Evolutionary conservation across 208 protist genomes (phyloP).

Genomic region (Acanthamoeba sp.): DNA sequence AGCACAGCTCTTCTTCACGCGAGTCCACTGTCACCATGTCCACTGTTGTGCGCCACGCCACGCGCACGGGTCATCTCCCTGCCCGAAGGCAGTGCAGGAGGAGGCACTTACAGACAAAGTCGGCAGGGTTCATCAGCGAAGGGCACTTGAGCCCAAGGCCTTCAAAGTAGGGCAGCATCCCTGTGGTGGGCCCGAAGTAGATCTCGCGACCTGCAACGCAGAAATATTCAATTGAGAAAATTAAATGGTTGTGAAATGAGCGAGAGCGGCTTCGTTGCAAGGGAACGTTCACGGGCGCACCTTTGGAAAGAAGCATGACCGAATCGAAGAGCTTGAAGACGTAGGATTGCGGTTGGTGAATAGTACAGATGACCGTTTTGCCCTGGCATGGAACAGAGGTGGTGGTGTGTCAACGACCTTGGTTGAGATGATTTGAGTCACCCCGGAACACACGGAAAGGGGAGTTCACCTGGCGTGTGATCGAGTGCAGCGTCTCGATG

Average conservation of each 20-base stretch:
- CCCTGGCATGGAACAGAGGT: background rate
- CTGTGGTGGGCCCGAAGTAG: conserved; percentile 24
- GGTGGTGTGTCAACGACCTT: no score
- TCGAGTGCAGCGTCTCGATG: conserved; percentile 89
- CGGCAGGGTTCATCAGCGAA: conserved; percentile 12
- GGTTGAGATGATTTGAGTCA: no score
- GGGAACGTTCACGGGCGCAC: background rate
- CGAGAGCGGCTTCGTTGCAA: no score
- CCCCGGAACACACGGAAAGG: no score
- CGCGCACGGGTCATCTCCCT: no score
- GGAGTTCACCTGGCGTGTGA: conserved; percentile 82
- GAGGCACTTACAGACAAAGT: conserved; percentile 20
- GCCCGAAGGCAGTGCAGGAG: background rate
- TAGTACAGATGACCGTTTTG: conserved; percentile 64
- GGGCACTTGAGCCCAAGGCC: conserved; percentile 27
- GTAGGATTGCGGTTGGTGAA: conserved; percentile 67
- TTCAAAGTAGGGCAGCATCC: conserved; percentile 53
- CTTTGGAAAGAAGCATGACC: conserved; percentile 83
- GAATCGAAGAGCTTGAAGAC: conserved; percentile 89
- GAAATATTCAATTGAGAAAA: background rate
- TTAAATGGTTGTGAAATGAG: background rate
- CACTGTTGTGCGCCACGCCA: background rate
- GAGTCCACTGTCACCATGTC: conserved; percentile 56
- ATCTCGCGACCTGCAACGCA: background rate
- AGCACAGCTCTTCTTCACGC: conserved; percentile 9